Conservation (phyloP, 768 basidiomycete genomes). For the Phylloporus scabripes region DNA sequence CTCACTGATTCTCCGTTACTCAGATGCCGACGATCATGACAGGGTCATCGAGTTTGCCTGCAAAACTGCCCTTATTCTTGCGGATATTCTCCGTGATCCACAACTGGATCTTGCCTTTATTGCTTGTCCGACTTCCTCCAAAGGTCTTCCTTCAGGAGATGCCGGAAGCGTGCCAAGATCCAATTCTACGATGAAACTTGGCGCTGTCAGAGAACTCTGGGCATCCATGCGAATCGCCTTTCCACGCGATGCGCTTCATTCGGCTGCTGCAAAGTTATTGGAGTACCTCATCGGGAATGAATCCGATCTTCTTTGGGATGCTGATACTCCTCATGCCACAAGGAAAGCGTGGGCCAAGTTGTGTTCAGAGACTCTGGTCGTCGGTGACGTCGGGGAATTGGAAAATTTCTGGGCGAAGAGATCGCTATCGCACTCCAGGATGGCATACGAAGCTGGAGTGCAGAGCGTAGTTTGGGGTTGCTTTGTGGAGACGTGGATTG, state of each 20-base stretch:
- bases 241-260: constrained; percentile 37
- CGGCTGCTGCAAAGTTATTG: constrained; percentile 44
- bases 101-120: constrained; percentile 39
- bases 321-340: constrained; percentile 40
- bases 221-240: constrained; percentile 38
- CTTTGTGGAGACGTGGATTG: constrained; percentile 53
- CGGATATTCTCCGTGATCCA: constrained; percentile 44
- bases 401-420: constrained; percentile 46
- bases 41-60: constrained; percentile 36
- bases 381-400: constrained; percentile 44
- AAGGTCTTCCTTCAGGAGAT: constrained; percentile 4
- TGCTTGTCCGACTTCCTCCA: constrained; percentile 14
- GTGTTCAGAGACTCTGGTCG: constrained; percentile 48
- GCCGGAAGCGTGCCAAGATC: constrained; percentile 17
- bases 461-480: constrained; percentile 52
- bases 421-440: constrained; percentile 16
- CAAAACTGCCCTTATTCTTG: constrained; percentile 39
- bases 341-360: constrained; percentile 55
- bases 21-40: constrained; percentile 42
- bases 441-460: constrained; percentile 37
- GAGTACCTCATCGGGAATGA: constrained; percentile 46
- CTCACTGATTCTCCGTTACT: constrained; percentile 6
- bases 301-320: constrained; percentile 38
- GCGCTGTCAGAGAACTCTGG: constrained; percentile 58
- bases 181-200: constrained; percentile 52